Percentiles rank a stretch among this genome's conserved stretches.
Evolutionary conservation across 2,329 filamentous ascomycete species (phyloP).

Genomic region (Trichoderma koningii): DNA sequence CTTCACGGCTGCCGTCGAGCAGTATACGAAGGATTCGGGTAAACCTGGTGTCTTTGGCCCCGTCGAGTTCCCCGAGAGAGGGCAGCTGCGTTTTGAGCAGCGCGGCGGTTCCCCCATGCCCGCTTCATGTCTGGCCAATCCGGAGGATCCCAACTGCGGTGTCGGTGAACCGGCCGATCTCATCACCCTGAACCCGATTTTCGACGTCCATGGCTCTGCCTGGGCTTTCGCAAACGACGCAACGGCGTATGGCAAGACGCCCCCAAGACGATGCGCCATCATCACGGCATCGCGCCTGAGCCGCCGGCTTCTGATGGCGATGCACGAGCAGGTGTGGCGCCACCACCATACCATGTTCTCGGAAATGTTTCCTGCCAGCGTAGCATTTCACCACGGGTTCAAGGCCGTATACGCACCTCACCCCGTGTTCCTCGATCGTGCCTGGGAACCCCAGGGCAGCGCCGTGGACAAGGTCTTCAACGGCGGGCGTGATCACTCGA

Average conservation of each 20-base stretch:
- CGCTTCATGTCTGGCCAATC: constrained; percentile 55
- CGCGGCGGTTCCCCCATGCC: constrained; percentile 57
- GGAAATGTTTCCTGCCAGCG: constrained; percentile 75
- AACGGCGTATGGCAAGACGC: constrained; percentile 64
- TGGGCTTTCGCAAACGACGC: constrained; percentile 73
- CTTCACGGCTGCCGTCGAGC: constrained; percentile 65
- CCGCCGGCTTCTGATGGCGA: constrained; percentile 65
- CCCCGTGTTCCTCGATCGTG: constrained; percentile 75
- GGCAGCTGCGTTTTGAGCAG: constrained; percentile 53
- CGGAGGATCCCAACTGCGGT: constrained; percentile 58
- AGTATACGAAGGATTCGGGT: constrained; percentile 57
- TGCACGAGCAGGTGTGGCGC: constrained; percentile 73
- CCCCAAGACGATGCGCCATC: constrained; percentile 70
- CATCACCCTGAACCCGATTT: constrained; percentile 76
- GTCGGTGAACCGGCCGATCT: constrained; percentile 73
- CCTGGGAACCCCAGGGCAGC: constrained; percentile 64
- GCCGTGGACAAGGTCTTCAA: constrained; percentile 80
- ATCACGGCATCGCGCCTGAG: constrained; percentile 71
- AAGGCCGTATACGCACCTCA: constrained; percentile 82
- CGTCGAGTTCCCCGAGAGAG: constrained; percentile 52
- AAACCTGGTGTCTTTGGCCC: constrained; percentile 70
- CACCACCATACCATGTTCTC: constrained; percentile 72
- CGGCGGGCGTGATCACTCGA: constrained; percentile 66
- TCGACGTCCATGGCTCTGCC: constrained; percentile 68
- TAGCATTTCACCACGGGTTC: constrained; percentile 73